Base-by-base conservation (phyloP, 2,329 filamentous ascomycete genomes). In the Immersiporthe knoxdaviesiana region DNA sequence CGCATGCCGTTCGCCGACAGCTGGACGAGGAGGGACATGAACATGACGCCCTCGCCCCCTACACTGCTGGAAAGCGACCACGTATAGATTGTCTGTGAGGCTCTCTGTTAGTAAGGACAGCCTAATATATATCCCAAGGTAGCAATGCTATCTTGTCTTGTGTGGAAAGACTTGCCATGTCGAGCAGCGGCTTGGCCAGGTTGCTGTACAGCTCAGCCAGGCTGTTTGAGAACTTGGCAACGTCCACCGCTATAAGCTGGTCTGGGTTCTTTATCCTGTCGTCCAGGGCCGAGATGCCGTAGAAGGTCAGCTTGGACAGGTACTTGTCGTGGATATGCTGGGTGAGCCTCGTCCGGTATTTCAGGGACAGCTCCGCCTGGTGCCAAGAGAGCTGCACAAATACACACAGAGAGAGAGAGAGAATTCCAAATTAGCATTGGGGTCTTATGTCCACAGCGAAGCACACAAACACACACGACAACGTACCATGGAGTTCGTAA, bases 211-310 rank as follows among this genome's bases (percentile, higher is more conserved):
- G 83, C 79, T 98, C 95, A 1, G 96, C 95, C 71, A 98, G 81
- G 74, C 93, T 97, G 79, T 97, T 97, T 35, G 94, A 96, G 82
- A 99, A 99, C 75, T 96, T 95, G 71, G 94, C 92, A 12, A 99
- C 93, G 78, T 99, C 96, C 37, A 98, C 95, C 0, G 95, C 96
- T 75, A 99, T 97, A 58, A 99, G 87, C 81, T 99, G 96, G 77
- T 99, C 96, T 3, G 96, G 93, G 77, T 99, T 99, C 84, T 97
- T 97, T 85, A 99, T 97, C 77, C 96, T 90, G 78, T 99, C 96
- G 76, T 99, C 96, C 47, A 99, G 85, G 0, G 96, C 94, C 0
- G 94, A 97, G 65, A 99, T 91, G 3, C 94, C 94, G 79, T 99
- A 99, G 79, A 98, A 99, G 0, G 95, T 98, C 88, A 99, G 92